Percentiles rank a stretch among this genome's conserved stretches.
These are phyloP conservation scores for Fistulifera pelliculosa DNA, from an alignment of 108 stramenopile genomes.

Conservation along the genomic window DNA sequence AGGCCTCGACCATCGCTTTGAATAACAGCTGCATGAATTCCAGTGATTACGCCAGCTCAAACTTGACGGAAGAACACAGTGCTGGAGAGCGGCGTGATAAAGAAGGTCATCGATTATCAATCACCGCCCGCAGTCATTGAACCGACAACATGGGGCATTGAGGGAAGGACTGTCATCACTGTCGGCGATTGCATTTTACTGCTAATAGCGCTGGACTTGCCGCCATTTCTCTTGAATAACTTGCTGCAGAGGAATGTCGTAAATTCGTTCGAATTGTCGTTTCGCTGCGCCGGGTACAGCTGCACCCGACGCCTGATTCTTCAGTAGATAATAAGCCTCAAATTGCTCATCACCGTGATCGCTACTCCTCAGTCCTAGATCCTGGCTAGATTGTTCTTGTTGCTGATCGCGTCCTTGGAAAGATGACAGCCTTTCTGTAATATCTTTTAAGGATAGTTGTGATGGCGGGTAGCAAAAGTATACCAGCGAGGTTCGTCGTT, in stretches of 20 bases:
- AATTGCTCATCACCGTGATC: conserved; percentile 3
- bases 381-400: not conserved
- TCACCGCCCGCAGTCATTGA: too few relatives aligned
- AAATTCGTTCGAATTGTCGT: conserved; percentile 12
- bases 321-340: conserved; percentile 37
- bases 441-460: conserved; percentile 26
- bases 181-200: too few relatives aligned
- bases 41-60: too few relatives aligned
- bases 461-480: conserved; percentile 66
- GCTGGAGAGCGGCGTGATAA: too few relatives aligned
- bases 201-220: conserved; percentile 30
- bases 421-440: not conserved
- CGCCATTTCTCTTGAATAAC: conserved; percentile 34
- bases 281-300: not conserved
- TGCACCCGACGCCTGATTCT: conserved; percentile 32
- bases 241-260: conserved; percentile 11
- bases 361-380: not conserved
- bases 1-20: too few relatives aligned
- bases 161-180: too few relatives aligned
- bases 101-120: too few relatives aligned
- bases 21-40: too few relatives aligned
- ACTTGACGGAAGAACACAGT: too few relatives aligned
- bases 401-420: not conserved
- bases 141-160: too few relatives aligned
- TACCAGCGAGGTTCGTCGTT: conserved; percentile 42